Evolutionary conservation across 768 basidiomycete genomes (phyloP).

Genomic region (Pholiota molesta): DNA sequence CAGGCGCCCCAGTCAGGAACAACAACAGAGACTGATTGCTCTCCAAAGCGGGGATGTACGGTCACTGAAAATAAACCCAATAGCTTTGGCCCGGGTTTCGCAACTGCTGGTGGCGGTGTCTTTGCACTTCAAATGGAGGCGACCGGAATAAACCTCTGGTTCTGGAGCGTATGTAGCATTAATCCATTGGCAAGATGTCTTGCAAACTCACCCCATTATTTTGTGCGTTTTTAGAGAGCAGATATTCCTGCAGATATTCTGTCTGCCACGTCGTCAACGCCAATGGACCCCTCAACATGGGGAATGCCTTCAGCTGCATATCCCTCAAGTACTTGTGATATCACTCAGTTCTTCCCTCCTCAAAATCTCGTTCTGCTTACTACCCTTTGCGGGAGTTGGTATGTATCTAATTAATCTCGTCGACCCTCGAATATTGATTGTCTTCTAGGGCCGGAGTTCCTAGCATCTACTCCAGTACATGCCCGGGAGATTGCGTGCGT

Average conservation of each 20-base stretch:
- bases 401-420: neutral
- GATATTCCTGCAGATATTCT: slow-evolving; percentile 43
- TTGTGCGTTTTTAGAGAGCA: slow-evolving; percentile 36
- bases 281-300: slow-evolving; percentile 44
- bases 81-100: slow-evolving; percentile 72
- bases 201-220: neutral
- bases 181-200: neutral
- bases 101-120: slow-evolving; percentile 71
- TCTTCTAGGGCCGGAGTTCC: slow-evolving; percentile 36
- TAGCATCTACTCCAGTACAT: slow-evolving; percentile 43
- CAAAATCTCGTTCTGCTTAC: slow-evolving; percentile 72
- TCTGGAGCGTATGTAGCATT: slow-evolving; percentile 42
- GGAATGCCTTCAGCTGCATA: slow-evolving; percentile 72
- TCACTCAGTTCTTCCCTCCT: slow-evolving; percentile 57
- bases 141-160: slow-evolving; percentile 44
- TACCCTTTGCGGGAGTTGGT: slow-evolving; percentile 61
- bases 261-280: slow-evolving; percentile 35
- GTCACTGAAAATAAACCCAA: slow-evolving; percentile 58
- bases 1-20: slow-evolving; percentile 46
- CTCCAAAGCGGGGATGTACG: slow-evolving; percentile 64
- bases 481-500: slow-evolving; percentile 45
- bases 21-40: slow-evolving; percentile 59
- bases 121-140: slow-evolving; percentile 75
- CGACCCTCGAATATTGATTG: neutral
- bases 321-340: slow-evolving; percentile 55